Base-by-base conservation (phyloP, 495 filamentous ascomycete species). In the Aspergillus leporis region DNA sequence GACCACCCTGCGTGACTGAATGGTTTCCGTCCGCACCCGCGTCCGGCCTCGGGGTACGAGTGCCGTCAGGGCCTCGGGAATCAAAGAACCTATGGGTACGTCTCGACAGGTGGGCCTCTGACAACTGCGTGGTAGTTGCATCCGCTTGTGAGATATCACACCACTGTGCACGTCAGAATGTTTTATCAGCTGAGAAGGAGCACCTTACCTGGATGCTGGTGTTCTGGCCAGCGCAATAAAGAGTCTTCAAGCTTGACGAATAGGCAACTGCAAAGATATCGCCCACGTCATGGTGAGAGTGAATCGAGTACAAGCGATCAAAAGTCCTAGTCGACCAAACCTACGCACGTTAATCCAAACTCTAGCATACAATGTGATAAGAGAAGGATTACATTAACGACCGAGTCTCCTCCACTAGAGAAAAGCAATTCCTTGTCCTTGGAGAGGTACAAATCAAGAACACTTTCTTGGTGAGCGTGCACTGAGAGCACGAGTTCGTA, bases 21-120 rank as follows among this genome's bases (percentile, higher is more conserved):
- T 65, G 69, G 60, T 74, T 78, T 23, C 60, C 72, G 54, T 71
- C 70, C 13, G 73, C 77, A 56, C 75, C 79, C 58, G 75, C 81
- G 31, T 74, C 81, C 28, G 85, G 79, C 48, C 88, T 78, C 0
- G 90, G 88, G 8, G 91, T 91, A 5, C 83, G 84, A 10, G 87
- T 84, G 16, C 94, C 93, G 23, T 91, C 90, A 16, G 91, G 87
- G 1, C 91, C 90, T 53, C 85, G 80, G 0, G 94, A 97, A 70
- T 98, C 94, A 64, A 98, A 98, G 74, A 98, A 98, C 16, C 89
- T 83, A 73, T 97, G 91, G 25, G 88, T 91, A n/a, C 93, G 80
- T 54, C 85, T 81, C 4, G 88, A 88, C 3, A 92, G 90, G 63
- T 96, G 91, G 13, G 82, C 83, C 5, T 83, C 79, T 5, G 86